Base-by-base conservation (phyloP, 192 early-diverging fungal genomes). In the Coemansia brasiliensis region DNA sequence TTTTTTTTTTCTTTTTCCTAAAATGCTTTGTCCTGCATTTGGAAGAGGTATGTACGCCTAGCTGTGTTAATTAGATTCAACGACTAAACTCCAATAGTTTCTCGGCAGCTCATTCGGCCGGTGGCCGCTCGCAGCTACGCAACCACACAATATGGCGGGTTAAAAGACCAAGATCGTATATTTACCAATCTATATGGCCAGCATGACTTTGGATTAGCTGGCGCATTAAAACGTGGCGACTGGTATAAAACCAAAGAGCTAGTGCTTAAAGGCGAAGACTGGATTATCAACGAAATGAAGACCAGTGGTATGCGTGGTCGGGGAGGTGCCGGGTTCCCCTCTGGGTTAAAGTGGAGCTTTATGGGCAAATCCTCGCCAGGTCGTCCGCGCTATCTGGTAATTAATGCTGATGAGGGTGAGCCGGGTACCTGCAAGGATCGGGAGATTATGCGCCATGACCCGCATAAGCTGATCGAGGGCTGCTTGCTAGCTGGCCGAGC, bases 201-300 rank as follows among this genome's bases (percentile, higher is more conserved):
- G 65, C 94, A 97, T 73, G 94, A 98, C 72, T 98, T 82, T 64
- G 69, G 85, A 18, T 85, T 98, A 35, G 81, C 89, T 50, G 95
- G 93, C 11, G 95, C 96, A 13, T 54, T 89, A 69, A 92, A 94
- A 83, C 90, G 95, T 54, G 95, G 96, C 51, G 94, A 98, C 82
- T 98, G 95, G 95, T 87, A 95, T 86, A 95, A 95, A 83, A 98
- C 96, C 48, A 98, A 98, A 84, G 95, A 98, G 72, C 88, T 98
- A 40, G 70, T 98, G 40, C 84, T 88, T 43, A 98, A 98, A 78
- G 96, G 96, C 51, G 84, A 94, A 64, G 89, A 93, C 53, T 98
- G 94, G 94, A 98, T 98, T 70, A 85, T 98, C 69, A 86, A 94
- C 74, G 92, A 98, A 83, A 91, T 97, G 83, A 98, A 98, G 83